Evolutionary conservation across 805 yeast species (phyloP).

Genomic region (Lachancea thermotolerans): DNA sequence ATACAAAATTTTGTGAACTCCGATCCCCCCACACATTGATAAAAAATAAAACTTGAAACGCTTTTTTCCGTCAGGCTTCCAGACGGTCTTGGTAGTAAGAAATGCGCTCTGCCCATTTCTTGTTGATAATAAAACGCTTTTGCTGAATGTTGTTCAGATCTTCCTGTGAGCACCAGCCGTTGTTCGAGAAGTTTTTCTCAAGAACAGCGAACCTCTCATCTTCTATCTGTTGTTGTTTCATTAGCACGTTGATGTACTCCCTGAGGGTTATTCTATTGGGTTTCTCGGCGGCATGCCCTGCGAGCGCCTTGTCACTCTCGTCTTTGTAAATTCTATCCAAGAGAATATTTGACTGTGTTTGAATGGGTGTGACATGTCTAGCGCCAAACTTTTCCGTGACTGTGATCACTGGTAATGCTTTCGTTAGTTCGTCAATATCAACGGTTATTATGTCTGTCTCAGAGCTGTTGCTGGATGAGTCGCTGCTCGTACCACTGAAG

Average conservation of each 20-base stretch:
- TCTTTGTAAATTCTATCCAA: slow-evolving; percentile 15
- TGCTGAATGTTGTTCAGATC: slow-evolving; percentile 21
- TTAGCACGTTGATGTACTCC: slow-evolving; percentile 21
- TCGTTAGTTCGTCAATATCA: slow-evolving; percentile 18
- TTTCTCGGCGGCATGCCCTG: not conserved
- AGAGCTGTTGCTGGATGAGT: slow-evolving; percentile 1
- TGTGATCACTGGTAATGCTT: slow-evolving; percentile 20
- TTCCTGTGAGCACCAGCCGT: slow-evolving; percentile 28
- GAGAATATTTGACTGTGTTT: slow-evolving; percentile 20
- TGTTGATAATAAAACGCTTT: slow-evolving; percentile 24
- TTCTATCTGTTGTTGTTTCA: slow-evolving; percentile 24
- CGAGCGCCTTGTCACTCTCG: not conserved
- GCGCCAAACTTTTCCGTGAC: slow-evolving; percentile 20
- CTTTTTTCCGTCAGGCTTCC: slow-evolving; percentile 9
- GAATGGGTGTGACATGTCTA: slow-evolving; percentile 13
- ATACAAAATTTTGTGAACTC: no score
- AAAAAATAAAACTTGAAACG: no score
- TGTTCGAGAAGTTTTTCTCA: slow-evolving; percentile 19
- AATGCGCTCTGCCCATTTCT: slow-evolving; percentile 29
- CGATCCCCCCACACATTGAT: no score
- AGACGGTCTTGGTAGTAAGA: slow-evolving; percentile 21
- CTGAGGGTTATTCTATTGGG: slow-evolving; percentile 18
- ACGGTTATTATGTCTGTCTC: slow-evolving; percentile 12
- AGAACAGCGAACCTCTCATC: slow-evolving; percentile 23
- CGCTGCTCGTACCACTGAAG: slow-evolving; percentile 2